Evolutionary conservation across 192 early-diverging fungal species (phyloP).

Genomic region (Coemansia javaensis): DNA sequence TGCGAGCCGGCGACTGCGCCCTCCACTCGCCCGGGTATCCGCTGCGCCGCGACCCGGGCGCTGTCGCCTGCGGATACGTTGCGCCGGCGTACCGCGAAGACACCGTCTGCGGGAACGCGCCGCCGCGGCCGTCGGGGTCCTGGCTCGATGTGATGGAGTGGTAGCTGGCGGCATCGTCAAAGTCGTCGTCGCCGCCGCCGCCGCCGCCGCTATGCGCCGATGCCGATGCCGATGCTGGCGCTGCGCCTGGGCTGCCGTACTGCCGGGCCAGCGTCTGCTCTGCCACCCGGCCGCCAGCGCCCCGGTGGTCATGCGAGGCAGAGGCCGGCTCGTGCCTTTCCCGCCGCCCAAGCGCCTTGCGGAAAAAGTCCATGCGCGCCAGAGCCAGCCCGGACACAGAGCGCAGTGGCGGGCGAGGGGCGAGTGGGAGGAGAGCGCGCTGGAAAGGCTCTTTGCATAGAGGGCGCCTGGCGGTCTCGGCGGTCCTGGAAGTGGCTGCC

Average conservation of each 20-base stretch:
- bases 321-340: conserved; percentile 11
- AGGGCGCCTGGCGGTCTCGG: no score
- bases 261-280: conserved; percentile 3
- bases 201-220: conserved; percentile 2
- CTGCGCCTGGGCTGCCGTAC: conserved; percentile 12
- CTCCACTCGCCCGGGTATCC: conserved; percentile 1
- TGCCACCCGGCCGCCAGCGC: conserved; percentile 29
- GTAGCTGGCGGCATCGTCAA: conserved; percentile 53
- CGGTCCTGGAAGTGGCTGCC: no score
- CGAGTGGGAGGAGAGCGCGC: no score
- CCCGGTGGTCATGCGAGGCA: conserved; percentile 14
- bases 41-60: no score
- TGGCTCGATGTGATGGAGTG: conserved; percentile 48
- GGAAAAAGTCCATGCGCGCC: conserved; percentile 29
- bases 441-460: no score
- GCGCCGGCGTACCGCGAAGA: conserved; percentile 30
- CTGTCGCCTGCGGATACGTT: no score
- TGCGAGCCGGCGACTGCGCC: background rate
- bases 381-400: background rate
- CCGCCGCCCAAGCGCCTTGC: conserved; percentile 24
- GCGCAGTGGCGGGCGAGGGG: background rate
- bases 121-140: conserved; percentile 13
- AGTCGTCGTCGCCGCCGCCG: conserved; percentile 39
- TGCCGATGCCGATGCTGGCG: conserved; percentile 14
- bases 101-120: conserved; percentile 22